phyloP scores from a whole-genome alignment of 208 protist genomes.

The Porcisia deanei region DNA sequence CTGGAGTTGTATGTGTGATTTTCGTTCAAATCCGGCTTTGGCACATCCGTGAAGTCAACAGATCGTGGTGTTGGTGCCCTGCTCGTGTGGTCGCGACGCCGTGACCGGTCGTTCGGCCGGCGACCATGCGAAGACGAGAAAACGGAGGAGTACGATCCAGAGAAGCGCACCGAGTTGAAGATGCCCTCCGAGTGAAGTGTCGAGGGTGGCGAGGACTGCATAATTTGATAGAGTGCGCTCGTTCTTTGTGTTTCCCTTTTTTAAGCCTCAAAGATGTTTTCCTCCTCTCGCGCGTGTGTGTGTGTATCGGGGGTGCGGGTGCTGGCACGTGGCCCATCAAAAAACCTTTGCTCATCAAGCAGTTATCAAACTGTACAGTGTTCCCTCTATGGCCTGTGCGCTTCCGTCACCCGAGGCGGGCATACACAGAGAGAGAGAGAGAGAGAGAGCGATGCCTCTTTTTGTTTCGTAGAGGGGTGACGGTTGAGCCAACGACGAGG shows the following conservation, averaged over 20 bases:
- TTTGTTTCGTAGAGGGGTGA: too few relatives aligned
- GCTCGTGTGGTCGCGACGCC: background rate
- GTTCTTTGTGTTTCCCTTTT: background rate
- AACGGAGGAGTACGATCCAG: conserved; percentile 3
- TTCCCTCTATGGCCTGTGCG: too few relatives aligned
- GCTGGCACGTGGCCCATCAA: too few relatives aligned
- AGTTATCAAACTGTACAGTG: too few relatives aligned
- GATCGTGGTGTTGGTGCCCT: conserved; percentile 1
- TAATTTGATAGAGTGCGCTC: background rate
- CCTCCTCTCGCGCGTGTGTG: too few relatives aligned
- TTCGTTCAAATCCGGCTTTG: conserved; percentile 6
- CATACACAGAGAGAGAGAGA: too few relatives aligned
- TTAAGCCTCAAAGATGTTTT: too few relatives aligned
- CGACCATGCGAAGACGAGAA: conserved; percentile 3
- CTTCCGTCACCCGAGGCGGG: too few relatives aligned
- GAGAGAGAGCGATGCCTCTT: too few relatives aligned
- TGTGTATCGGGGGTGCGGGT: too few relatives aligned
- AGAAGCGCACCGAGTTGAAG: conserved; percentile 6
- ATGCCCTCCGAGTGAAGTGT: conserved; percentile 13
- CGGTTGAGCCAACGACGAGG: too few relatives aligned
- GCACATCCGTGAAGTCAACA: conserved; percentile 20
- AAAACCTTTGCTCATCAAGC: too few relatives aligned
- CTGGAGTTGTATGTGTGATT: background rate
- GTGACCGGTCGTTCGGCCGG: background rate
- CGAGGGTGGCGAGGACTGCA: conserved; percentile 1